Conservation (phyloP, 192 early-diverging fungal genomes). For the Rhizoclosmatium globosum region DNA sequence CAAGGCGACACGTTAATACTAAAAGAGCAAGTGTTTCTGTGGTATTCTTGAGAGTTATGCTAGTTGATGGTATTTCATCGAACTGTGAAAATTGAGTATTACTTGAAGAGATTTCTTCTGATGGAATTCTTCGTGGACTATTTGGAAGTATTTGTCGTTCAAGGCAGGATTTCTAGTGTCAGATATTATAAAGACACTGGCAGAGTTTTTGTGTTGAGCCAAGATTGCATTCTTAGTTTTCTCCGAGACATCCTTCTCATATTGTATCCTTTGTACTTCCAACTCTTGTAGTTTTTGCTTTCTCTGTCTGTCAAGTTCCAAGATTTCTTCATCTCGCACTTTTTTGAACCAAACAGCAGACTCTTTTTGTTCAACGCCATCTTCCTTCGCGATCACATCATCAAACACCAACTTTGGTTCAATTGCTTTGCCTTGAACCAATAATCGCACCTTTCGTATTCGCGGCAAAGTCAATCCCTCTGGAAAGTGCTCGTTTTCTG, state of each 20-base stretch:
- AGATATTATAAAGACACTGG: conserved; percentile 16
- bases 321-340: conserved; percentile 7
- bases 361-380: neutral
- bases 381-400: neutral
- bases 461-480: conserved; percentile 17
- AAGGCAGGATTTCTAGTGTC: neutral
- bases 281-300: neutral
- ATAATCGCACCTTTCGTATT: conserved; percentile 28
- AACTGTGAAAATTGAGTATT: neutral
- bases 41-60: conserved; percentile 39
- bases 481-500: conserved; percentile 1
- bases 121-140: neutral
- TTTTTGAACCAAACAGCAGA: conserved; percentile 28
- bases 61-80: conserved; percentile 1
- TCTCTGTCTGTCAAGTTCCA: neutral
- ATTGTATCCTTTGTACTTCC: neutral
- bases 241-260: neutral
- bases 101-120: neutral
- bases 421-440: conserved; percentile 30
- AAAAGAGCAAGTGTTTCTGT: conserved; percentile 51
- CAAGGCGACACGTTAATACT: conserved; percentile 28
- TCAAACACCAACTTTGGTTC: conserved; percentile 9
- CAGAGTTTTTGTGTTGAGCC: conserved; percentile 12
- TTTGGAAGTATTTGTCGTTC: conserved; percentile 4
- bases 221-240: neutral